phyloP scores from a whole-genome alignment of 2,329 filamentous ascomycete genomes.

The Xylaria hypoxylon region DNA sequence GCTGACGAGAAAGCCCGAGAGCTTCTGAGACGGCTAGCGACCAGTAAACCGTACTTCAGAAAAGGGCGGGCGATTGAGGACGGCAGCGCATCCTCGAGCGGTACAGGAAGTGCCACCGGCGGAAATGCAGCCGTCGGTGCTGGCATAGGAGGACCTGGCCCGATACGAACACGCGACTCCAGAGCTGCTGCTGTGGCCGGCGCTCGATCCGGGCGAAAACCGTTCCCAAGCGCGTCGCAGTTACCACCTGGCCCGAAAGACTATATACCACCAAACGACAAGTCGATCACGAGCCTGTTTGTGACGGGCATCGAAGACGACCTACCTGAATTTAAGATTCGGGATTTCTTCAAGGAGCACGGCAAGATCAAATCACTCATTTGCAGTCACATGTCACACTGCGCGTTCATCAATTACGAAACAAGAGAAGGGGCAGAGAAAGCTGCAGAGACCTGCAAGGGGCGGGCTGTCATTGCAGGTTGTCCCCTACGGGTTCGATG shows the following conservation, averaged over 20 bases:
- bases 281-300: conserved; percentile 91
- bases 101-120: conserved; percentile 52
- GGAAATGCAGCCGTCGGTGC: conserved; percentile 65
- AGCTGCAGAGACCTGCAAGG: conserved; percentile 86
- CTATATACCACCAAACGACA: conserved; percentile 84
- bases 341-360: conserved; percentile 88
- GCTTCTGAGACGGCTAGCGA: conserved; percentile 83
- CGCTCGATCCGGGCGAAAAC: conserved; percentile 63
- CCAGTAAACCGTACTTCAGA: conserved; percentile 94
- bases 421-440: conserved; percentile 85
- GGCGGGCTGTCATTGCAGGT: conserved; percentile 88
- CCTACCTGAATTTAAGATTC: conserved; percentile 89
- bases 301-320: conserved; percentile 97
- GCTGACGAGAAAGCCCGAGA: conserved; percentile 97
- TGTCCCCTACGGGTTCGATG: conserved; percentile 91
- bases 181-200: conserved; percentile 64
- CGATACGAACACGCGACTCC: conserved; percentile 80
- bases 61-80: conserved; percentile 83
- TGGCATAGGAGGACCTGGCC: conserved; percentile 74
- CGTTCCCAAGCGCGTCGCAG: conserved; percentile 77
- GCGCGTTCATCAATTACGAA: conserved; percentile 95
- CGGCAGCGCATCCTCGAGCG: conserved; percentile 55
- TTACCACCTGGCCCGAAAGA: conserved; percentile 85
- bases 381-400: conserved; percentile 97
- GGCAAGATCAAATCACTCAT: conserved; percentile 93